Conservation (phyloP, 345 rosid species). For the Populus deltoides region DNA sequence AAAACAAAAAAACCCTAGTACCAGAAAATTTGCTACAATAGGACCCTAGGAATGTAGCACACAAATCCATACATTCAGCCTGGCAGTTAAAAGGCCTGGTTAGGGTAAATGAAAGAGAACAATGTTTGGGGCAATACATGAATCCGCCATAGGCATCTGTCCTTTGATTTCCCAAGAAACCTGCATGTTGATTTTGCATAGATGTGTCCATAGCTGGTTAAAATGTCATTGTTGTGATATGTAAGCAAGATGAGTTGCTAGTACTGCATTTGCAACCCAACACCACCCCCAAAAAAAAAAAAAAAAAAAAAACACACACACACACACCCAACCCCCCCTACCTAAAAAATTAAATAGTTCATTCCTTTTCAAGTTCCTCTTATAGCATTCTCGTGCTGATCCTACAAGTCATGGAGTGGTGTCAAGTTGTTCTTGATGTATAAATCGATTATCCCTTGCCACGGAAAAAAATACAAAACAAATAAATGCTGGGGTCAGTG, state of each 20-base stretch:
- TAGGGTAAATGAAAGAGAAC: neutral
- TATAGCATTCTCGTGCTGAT: neutral
- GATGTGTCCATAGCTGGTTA: neutral
- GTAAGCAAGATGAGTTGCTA: too few species aligned
- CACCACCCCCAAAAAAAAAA: too few species aligned
- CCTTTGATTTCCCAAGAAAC: neutral
- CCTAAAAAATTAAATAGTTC: neutral
- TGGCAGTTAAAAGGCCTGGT: neutral
- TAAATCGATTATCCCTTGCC: neutral
- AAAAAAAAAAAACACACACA: too few species aligned
- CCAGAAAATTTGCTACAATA: neutral
- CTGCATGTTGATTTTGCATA: neutral
- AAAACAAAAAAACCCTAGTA: neutral
- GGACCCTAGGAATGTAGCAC: neutral
- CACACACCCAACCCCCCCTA: neutral
- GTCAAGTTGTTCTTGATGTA: neutral
- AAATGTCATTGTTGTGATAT: too few species aligned
- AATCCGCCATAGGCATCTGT: neutral
- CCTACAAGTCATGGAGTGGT: neutral
- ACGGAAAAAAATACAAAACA: too few species aligned
- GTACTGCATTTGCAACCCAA: too few species aligned
- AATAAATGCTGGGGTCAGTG: neutral
- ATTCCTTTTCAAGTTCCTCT: neutral
- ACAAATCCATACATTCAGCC: neutral
- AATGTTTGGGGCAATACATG: neutral